A percentile compares a stretch with the other conserved stretches of the same genome.
Evolutionary conservation across 148 eudicot species (phyloP).

Genomic region (Rhododendron henanense): DNA sequence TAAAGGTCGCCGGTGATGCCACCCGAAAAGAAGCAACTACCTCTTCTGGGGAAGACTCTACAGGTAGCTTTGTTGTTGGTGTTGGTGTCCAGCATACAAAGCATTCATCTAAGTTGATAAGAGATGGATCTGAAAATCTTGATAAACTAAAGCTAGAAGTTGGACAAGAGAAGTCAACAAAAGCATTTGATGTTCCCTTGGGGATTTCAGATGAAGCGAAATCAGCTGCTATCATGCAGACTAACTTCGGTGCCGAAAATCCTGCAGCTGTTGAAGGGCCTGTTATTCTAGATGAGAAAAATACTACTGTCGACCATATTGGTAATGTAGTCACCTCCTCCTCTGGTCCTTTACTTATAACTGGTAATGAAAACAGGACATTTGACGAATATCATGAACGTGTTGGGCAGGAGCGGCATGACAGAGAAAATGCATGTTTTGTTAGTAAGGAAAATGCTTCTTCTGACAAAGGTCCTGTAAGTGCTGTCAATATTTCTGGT

Average conservation of each 20-base stretch:
- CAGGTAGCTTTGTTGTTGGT: slow-evolving; percentile 27
- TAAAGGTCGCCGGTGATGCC: slow-evolving; percentile 26
- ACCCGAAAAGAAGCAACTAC: slow-evolving; percentile 36
- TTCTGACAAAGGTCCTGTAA: slow-evolving; percentile 60
- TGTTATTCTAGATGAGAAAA: slow-evolving; percentile 10
- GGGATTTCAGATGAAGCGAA: slow-evolving; percentile 29
- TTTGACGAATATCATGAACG: slow-evolving; percentile 14
- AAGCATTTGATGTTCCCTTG: slow-evolving; percentile 21
- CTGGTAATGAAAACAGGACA: slow-evolving; percentile 17
- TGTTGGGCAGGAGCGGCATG: slow-evolving; percentile 20
- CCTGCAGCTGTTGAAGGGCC: slow-evolving; percentile 20
- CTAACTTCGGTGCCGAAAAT: slow-evolving; percentile 14
- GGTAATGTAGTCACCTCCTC: slow-evolving; percentile 8
- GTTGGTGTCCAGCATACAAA: slow-evolving; percentile 28
- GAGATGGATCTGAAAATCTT: slow-evolving; percentile 12
- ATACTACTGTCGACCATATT: slow-evolving; percentile 2
- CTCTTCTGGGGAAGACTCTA: slow-evolving; percentile 48
- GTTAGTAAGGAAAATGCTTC: slow-evolving; percentile 23
- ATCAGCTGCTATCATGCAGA: slow-evolving; percentile 19
- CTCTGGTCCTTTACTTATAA: slow-evolving; percentile 11
- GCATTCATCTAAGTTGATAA: slow-evolving; percentile 17
- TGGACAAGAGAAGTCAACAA: slow-evolving; percentile 31
- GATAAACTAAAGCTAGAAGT: slow-evolving; percentile 21
- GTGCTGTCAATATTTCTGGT: slow-evolving; percentile 51
- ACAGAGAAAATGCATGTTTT: slow-evolving; percentile 19